A percentile compares a stretch with the other conserved stretches of the same genome.
Conservation (phyloP, 768 basidiomycete genomes). For the Tricholoma bakamatsutake region DNA sequence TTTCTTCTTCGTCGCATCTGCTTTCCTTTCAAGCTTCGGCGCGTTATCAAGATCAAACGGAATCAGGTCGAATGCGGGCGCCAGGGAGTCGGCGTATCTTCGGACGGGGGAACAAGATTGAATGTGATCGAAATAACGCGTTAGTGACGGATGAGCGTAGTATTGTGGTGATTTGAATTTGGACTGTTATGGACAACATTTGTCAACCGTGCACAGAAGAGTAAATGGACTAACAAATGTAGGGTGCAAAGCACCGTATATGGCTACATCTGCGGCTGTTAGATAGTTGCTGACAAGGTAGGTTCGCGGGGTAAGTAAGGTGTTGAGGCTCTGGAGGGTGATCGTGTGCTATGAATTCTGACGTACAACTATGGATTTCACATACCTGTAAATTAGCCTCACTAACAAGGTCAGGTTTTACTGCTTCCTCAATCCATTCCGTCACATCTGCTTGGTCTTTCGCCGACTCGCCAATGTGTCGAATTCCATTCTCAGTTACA, state of each 20-base stretch:
- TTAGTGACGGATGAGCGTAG: constrained; percentile 74
- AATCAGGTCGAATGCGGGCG: constrained; percentile 51
- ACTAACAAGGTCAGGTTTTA: constrained; percentile 40
- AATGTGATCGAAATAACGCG: constrained; percentile 94
- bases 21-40: constrained; percentile 68
- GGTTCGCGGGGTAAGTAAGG: constrained; percentile 67
- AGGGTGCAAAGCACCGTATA: constrained; percentile 88
- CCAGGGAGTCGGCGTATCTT: constrained; percentile 42
- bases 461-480: constrained; percentile 47
- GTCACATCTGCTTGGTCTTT: constrained; percentile 58
- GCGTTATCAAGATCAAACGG: constrained; percentile 70
- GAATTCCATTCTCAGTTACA: constrained; percentile 37
- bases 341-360: neutral
- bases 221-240: constrained; percentile 51
- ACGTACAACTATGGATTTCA: neutral
- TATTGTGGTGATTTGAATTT: constrained; percentile 67
- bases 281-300: constrained; percentile 82
- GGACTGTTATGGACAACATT: constrained; percentile 37
- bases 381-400: constrained; percentile 46
- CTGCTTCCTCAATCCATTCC: constrained; percentile 66
- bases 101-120: constrained; percentile 67
- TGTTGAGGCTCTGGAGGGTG: constrained; percentile 58
- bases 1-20: constrained; percentile 73
- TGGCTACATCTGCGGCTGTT: constrained; percentile 84
- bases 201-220: neutral